These are phyloP conservation scores for Pythium biforme DNA, from an alignment of 352 stramenopile genomes.

Conservation along the genomic window DNA sequence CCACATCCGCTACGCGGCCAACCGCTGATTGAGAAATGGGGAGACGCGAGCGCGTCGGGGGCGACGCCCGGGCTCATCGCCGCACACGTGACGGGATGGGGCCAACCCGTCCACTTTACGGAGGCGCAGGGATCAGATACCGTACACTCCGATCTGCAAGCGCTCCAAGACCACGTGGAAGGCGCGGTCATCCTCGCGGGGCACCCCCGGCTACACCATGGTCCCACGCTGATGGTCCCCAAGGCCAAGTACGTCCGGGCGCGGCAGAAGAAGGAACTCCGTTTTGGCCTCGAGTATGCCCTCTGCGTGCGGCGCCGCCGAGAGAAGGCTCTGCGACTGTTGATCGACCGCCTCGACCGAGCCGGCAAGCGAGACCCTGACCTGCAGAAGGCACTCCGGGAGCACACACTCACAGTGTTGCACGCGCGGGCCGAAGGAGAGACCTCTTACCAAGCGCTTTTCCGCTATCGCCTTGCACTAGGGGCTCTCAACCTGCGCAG, in stretches of 20 bases:
- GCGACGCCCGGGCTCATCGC: neutral
- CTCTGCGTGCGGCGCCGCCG: neutral
- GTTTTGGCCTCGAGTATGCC: neutral
- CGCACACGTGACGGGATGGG: neutral
- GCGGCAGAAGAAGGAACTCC: neutral
- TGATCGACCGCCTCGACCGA: neutral
- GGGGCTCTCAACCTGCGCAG: neutral
- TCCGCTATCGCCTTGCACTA: neutral
- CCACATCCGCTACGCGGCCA: neutral
- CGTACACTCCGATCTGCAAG: neutral
- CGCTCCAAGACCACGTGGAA: neutral
- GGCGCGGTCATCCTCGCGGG: neutral
- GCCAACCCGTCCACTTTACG: neutral
- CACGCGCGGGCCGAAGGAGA: neutral
- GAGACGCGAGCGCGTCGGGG: neutral
- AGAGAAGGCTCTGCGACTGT: neutral
- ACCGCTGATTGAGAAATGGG: neutral
- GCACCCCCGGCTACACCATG: neutral
- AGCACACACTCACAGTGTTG: neutral
- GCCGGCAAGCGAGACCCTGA: neutral
- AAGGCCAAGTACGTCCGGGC: neutral
- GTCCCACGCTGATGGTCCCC: neutral
- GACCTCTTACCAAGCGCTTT: slow-evolving; percentile 1
- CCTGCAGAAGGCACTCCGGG: neutral
- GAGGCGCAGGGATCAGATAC: neutral